Evolutionary conservation across 108 stramenopile genomes (phyloP), one percentile per base, ranked within the genome.

Genomic region (Cyclotella sp.): DNA sequence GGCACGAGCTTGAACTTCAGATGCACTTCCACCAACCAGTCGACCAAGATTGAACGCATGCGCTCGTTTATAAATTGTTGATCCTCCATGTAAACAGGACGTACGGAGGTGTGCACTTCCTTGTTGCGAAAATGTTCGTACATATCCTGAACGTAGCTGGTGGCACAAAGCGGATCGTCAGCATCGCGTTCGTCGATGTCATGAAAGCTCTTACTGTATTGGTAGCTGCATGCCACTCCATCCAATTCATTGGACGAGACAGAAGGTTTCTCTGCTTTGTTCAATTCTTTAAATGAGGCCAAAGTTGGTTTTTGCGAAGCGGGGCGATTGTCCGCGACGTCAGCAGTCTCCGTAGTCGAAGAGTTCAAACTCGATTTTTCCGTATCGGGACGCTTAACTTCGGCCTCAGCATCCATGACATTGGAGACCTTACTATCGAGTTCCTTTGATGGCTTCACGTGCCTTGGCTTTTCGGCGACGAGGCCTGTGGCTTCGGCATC

Each of bases 1-100:
- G 97, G 97, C 66, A 96, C 91, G 46, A 98, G 95, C 73, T 96
- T 95, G 86, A 99, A 99, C 91, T 98, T 99, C 70, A 95, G 72
- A 85, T 99, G 98, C 9, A 99, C 98, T 82, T 98, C 97, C 16
- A 98, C 96, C 51, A 99, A 89, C 99, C 99, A 99, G 81, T 99
- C 98, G 40, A 99, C 86, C 74, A 99, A 88, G 66, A 99, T 97
- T 55, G 95, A 85, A 65, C 98, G 89, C 99, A 99, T 99, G 63
- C 86, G 89, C 45, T 88, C 91, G 72, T 98, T 99, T 70, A 99
- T 91, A 77, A 91, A 86, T 22, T 79, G 60, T 79, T 99, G 98
- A 44, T 77, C 62, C 14, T 82, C 72, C 93, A 98, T 98, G 85
- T 97, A 98, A 19, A 87, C 44, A 8, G 92, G 93, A 43, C 91